Percentiles rank a stretch among this genome's conserved stretches.
phyloP scores from a whole-genome alignment of 225 moss, liverwort and hornwort genomes.

The Thuidium tamariscinum region DNA sequence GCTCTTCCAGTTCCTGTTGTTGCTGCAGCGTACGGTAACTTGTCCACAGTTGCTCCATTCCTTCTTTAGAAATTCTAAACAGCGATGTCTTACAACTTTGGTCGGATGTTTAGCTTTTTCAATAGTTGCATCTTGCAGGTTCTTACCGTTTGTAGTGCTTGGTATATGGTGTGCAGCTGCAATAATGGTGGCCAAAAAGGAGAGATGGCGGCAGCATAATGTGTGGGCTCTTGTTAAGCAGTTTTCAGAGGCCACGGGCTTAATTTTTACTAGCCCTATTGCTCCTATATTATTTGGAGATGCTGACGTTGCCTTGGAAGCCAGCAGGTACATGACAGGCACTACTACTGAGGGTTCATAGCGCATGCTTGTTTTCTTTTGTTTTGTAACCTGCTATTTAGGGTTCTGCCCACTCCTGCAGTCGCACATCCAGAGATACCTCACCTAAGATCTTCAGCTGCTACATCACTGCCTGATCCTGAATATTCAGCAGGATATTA shows the following conservation, averaged over 20 bases:
- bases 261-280: slow-evolving; percentile 73
- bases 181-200: slow-evolving; percentile 61
- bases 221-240: slow-evolving; percentile 83
- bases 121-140: neutral
- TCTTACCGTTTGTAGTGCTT: neutral
- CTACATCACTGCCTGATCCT: neutral
- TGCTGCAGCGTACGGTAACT: slow-evolving; percentile 85
- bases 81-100: neutral
- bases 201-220: slow-evolving; percentile 73
- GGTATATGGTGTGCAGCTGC: slow-evolving; percentile 51
- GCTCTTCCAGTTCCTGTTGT: slow-evolving; percentile 91
- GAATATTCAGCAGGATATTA: neutral
- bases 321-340: slow-evolving; percentile 60
- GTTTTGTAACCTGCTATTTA: neutral
- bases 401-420: neutral
- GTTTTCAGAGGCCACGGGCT: slow-evolving; percentile 68
- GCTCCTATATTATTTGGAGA: slow-evolving; percentile 82
- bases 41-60: neutral
- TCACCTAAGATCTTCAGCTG: neutral
- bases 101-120: neutral
- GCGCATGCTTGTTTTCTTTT: neutral
- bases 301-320: slow-evolving; percentile 62
- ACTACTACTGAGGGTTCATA: neutral
- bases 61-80: neutral
- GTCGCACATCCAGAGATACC: neutral